Base-by-base conservation (phyloP, 371 early-diverging fungal genomes). In the Circinella minor region DNA sequence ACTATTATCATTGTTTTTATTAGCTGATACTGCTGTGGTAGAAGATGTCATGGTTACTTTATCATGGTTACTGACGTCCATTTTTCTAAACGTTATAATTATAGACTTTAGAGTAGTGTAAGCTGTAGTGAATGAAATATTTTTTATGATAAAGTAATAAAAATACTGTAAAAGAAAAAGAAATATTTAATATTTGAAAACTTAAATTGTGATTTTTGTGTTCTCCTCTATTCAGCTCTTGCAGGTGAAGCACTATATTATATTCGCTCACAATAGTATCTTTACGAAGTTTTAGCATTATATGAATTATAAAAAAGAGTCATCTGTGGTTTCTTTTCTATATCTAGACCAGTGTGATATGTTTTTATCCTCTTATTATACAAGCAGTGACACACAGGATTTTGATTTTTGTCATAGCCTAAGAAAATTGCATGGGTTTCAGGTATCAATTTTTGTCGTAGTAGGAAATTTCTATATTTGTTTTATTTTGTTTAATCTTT, bases 371-470 rank as follows among this genome's bases (percentile, higher is more conserved):
- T 43, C 11, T 43, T 43, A 39, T 6, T 39, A 43, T 9, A 43
- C 6, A 43, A 43, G 11, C 43, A 43, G 11, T 43, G 11, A 43
- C 43, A 43, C 43, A 43, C 27, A 2, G 27, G 27, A 27, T 27
- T 27, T 27, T 27, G 27, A 27, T 27, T 27, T 27, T 51, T n/a
- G 51, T 51, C 8, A n/a, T 15, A 13, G n/a, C 7, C 6, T 5
- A n/a, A n/a, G 57, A 27, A 57, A 27, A 57, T 17, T 57, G 27
- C 46, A 61, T 61, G 62, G 62, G 62, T 61, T 61, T 61, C 43
- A 61, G 39, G 62, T 34, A 36, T 17, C 5, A 43, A 43, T 9
- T 9, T 6, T 9, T 9, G 11, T 43, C 43, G 11, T 9, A 9
- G 11, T 11, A 9, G 3, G 43, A 43, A 43, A 9, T 3, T 9